phyloP scores from a whole-genome alignment of 148 eudicot genomes.

The Euryodendron excelsum region DNA sequence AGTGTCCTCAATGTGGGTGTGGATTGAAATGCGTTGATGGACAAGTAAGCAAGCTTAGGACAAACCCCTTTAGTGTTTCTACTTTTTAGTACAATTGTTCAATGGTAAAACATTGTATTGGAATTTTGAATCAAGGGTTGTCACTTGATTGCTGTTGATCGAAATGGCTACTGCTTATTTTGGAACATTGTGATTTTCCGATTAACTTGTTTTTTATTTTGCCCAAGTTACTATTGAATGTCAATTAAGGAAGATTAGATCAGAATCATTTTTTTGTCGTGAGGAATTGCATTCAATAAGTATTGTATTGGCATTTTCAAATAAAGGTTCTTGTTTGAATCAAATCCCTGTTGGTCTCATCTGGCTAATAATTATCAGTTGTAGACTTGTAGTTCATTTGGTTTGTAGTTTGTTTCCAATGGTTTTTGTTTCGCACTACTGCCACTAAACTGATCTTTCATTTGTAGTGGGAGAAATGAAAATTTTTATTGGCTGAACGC shows the following conservation, averaged over 20 bases:
- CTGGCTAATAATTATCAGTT: neutral
- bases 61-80: constrained; percentile 6
- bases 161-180: neutral
- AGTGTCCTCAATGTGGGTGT: constrained; percentile 50
- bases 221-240: neutral
- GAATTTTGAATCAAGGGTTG: neutral
- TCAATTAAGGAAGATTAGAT: neutral
- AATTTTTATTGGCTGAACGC: neutral
- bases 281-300: neutral
- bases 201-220: neutral
- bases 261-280: neutral
- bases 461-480: neutral
- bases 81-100: neutral
- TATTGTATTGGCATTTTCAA: neutral
- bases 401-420: neutral
- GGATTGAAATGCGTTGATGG: constrained; percentile 39
- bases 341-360: neutral
- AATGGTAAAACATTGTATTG: neutral
- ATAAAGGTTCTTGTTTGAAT: neutral
- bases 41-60: neutral
- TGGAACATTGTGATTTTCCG: neutral
- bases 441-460: too few relatives aligned
- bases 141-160: neutral
- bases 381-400: neutral
- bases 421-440: neutral